Conservation (phyloP, 164 flowering plant genomes). For the Kalanchoe fedtschenkoi region DNA sequence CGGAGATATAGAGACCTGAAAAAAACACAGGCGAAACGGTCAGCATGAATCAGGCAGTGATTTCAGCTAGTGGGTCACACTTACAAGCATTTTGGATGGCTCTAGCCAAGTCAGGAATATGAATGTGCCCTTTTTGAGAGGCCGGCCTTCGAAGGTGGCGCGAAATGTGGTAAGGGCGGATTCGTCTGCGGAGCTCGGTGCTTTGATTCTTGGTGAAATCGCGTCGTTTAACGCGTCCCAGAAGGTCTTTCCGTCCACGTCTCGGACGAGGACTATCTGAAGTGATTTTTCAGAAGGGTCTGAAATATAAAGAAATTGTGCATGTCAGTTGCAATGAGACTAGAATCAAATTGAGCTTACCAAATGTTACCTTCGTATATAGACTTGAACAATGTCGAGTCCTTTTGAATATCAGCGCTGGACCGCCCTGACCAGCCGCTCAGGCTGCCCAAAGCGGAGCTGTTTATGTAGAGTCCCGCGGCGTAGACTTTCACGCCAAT, state of each 20-base stretch:
- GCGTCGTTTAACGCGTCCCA: constrained; percentile 91
- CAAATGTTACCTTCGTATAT: constrained; percentile 1
- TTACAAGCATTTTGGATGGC: constrained; percentile 70
- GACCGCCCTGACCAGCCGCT: neutral
- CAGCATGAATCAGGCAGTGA: neutral
- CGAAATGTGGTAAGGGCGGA: constrained; percentile 68
- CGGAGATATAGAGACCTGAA: constrained; percentile 58
- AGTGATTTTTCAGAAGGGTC: constrained; percentile 70
- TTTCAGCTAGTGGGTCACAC: constrained; percentile 8
- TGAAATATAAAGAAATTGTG: constrained; percentile 20
- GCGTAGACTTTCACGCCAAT: constrained; percentile 92
- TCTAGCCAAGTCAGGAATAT: constrained; percentile 74
- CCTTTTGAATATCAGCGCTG: neutral
- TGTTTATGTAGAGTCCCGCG: constrained; percentile 41
- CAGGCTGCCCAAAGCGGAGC: neutral
- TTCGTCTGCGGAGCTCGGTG: constrained; percentile 45
- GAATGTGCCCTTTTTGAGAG: constrained; percentile 72
- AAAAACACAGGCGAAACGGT: neutral
- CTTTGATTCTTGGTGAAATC: constrained; percentile 63
- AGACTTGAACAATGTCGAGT: neutral
- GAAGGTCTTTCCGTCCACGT: constrained; percentile 85
- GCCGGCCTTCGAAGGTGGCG: constrained; percentile 46
- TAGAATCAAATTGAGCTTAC: no score
- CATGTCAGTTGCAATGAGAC: neutral
- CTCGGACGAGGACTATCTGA: constrained; percentile 78